Conservation (phyloP, 2,329 filamentous ascomycete genomes). For the Neopestalotiopsis sp. region DNA sequence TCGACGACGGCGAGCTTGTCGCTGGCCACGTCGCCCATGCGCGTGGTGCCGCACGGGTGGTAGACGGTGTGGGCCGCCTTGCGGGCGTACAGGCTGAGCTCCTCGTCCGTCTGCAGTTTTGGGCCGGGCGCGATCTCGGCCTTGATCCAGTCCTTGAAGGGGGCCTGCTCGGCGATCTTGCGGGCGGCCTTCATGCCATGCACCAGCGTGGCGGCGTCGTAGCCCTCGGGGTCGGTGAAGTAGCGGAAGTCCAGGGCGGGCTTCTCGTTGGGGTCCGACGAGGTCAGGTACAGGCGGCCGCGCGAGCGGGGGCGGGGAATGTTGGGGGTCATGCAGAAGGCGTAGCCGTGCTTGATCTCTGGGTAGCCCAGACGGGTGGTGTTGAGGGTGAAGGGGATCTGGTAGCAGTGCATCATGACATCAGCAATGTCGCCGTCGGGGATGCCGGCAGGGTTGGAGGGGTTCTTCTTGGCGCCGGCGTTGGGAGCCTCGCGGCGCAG, state of each 20-base stretch:
- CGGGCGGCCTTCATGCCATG: slow-evolving; percentile 80
- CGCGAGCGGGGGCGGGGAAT: slow-evolving; percentile 83
- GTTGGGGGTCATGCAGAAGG: slow-evolving; percentile 94
- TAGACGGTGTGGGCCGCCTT: slow-evolving; percentile 87
- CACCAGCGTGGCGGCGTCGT: slow-evolving; percentile 83
- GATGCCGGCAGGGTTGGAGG: slow-evolving; percentile 54
- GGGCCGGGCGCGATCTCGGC: slow-evolving; percentile 81
- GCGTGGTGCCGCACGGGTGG: slow-evolving; percentile 87
- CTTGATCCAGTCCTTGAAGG: slow-evolving; percentile 85
- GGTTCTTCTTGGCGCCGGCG: slow-evolving; percentile 60
- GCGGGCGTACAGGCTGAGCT: slow-evolving; percentile 81
- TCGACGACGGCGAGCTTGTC: slow-evolving; percentile 84
- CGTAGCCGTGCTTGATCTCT: slow-evolving; percentile 69
- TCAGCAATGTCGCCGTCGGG: slow-evolving; percentile 79
- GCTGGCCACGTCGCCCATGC: slow-evolving; percentile 78
- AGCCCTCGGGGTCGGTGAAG: slow-evolving; percentile 86
- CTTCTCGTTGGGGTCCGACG: slow-evolving; percentile 76
- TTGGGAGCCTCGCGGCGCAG: slow-evolving; percentile 77
- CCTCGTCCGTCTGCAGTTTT: slow-evolving; percentile 76
- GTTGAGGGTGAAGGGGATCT: slow-evolving; percentile 91
- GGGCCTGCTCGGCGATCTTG: slow-evolving; percentile 74
- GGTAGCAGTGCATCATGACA: slow-evolving; percentile 97
- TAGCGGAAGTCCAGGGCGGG: slow-evolving; percentile 88
- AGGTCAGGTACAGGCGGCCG: slow-evolving; percentile 79
- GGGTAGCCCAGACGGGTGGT: slow-evolving; percentile 79